Base-by-base conservation (phyloP, 2,329 filamentous ascomycete genomes). In the Blastomyces gilchristii region DNA sequence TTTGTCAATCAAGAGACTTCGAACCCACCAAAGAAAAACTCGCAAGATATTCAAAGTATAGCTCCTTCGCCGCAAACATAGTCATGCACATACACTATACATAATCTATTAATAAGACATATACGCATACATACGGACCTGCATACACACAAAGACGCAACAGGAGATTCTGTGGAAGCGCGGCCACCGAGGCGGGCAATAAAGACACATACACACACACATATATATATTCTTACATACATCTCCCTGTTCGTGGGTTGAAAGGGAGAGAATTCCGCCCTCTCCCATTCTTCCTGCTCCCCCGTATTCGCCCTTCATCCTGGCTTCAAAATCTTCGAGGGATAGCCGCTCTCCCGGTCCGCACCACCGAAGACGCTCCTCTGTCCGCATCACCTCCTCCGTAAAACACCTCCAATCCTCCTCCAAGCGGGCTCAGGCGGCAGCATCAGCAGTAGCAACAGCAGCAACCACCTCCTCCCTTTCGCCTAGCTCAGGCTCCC, bases 361-460 rank as follows among this genome's bases (percentile, higher is more conserved):
- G 31, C 72, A 73, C 68, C 72, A 73, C 61, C 72, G 74, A 58
- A 71, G 75, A 63, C 71, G 74, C 28, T 75, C 75, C 60, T 76
- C 69, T 77, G 80, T 69, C 76, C 80, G 69, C 78, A 78, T 72
- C 82, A 81, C 63, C 79, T 81, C 63, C 80, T 81, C 43, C 61
- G 72, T 63, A 67, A 69, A 68, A 66, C 74, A 68, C 66, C 68
- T 66, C 68, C 76, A 71, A 68, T 71, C 70, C 70, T 73, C 66
- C 69, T 68, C 65, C 68, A 68, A 69, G 49, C 65, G 66, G 45
- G 64, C 61, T 53, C 59, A 65, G 63, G 69, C 68, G 34, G 65
- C 41, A 28, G 3, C 47, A 9, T 9, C 11, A 12, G 14, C 67
- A 22, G n/a, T 22, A 22, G n/a, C n/a, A 22, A 22, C n/a, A 22